Evolutionary conservation across 257 asterid genomes (phyloP).

Genomic region (Nicotiana tomentosiformis): DNA sequence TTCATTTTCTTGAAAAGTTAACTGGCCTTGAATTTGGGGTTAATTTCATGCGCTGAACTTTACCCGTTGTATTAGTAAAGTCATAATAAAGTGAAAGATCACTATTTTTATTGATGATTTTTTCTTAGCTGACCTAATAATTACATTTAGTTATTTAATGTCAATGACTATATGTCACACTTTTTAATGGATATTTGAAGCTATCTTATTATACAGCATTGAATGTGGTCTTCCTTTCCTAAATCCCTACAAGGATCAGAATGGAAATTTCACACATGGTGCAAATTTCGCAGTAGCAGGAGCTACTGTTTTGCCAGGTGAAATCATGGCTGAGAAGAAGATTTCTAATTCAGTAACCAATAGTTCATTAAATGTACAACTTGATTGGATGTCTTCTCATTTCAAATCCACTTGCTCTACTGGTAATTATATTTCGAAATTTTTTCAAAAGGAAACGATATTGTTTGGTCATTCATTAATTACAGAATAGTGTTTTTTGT

Average conservation of each 20-base stretch:
- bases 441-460: not conserved
- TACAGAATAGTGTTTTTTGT: not conserved
- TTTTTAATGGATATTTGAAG: not conserved
- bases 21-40: too few species aligned
- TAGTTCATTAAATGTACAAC: constrained; percentile 21
- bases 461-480: not conserved
- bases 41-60: not conserved
- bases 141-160: too few species aligned
- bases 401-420: constrained; percentile 17
- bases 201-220: constrained; percentile 5
- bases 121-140: too few species aligned
- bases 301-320: constrained; percentile 18
- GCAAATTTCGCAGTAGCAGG: constrained; percentile 24
- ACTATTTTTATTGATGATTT: too few species aligned
- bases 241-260: constrained; percentile 9
- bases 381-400: constrained; percentile 20
- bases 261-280: constrained; percentile 13
- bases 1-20: not conserved
- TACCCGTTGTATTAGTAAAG: not conserved
- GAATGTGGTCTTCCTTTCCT: constrained; percentile 16
- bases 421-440: not conserved
- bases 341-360: constrained; percentile 7
- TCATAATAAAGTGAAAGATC: too few species aligned
- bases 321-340: constrained; percentile 7
- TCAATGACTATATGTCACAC: not conserved